These are phyloP conservation scores for Pestalotiopsis sp. DNA, from an alignment of 2,329 filamentous ascomycete genomes.

Conservation along the genomic window DNA sequence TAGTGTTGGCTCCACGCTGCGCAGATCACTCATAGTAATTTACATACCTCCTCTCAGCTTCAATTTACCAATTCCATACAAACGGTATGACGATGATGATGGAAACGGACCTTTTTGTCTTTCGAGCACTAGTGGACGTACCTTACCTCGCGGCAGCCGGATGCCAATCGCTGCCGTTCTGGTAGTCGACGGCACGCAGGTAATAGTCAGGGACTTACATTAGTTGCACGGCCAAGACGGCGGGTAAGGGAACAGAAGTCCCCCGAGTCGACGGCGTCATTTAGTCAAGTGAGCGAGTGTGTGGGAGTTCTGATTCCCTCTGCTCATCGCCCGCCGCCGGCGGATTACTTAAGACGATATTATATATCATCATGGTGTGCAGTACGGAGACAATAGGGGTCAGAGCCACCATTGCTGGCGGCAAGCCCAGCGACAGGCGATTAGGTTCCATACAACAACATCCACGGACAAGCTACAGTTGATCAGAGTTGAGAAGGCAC, in stretches of 20 bases:
- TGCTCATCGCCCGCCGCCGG: too few relatives aligned
- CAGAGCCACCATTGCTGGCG: not conserved
- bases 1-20: too few relatives aligned
- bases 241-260: not conserved
- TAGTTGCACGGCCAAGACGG: not conserved
- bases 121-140: too few relatives aligned
- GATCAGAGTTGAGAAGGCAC: not conserved
- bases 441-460: too few relatives aligned
- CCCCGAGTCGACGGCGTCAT: not conserved
- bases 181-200: not conserved
- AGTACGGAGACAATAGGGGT: not conserved
- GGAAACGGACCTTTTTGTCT: too few relatives aligned
- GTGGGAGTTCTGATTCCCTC: not conserved
- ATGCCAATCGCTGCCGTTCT: not conserved
- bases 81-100: too few relatives aligned
- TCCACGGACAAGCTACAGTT: too few relatives aligned
- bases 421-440: too few relatives aligned
- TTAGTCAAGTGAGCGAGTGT: not conserved
- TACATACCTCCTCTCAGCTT: too few relatives aligned
- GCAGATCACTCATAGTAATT: too few relatives aligned
- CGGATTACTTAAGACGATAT: not conserved
- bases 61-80: too few relatives aligned
- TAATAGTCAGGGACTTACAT: not conserved
- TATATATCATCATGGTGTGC: not conserved
- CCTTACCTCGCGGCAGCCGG: not conserved